These are phyloP conservation scores for Botryobasidium botryosum DNA, from an alignment of 768 basidiomycete genomes.

Conservation along the genomic window DNA sequence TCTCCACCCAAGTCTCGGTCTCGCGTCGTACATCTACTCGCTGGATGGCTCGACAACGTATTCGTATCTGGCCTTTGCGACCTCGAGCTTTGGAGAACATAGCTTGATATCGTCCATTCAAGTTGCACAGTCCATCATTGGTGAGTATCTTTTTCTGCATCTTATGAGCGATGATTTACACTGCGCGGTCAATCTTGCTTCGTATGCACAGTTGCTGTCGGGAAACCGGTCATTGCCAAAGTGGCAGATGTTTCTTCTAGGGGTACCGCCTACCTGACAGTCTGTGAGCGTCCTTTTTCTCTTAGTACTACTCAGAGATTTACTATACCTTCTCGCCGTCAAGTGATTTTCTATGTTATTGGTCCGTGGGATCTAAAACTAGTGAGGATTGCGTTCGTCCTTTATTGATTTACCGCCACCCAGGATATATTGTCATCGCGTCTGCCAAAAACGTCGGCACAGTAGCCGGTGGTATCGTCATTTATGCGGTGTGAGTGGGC, in stretches of 20 bases:
- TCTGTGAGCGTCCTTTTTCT: no score
- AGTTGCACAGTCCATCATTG: constrained; percentile 36
- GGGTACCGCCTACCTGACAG: constrained; percentile 37
- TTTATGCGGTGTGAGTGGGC: constrained; percentile 35
- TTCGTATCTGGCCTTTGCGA: constrained; percentile 42
- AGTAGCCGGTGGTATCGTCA: constrained; percentile 36
- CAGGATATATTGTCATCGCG: constrained; percentile 38
- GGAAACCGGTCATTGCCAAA: constrained; percentile 59
- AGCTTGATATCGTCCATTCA: constrained; percentile 39
- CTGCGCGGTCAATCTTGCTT: constrained; percentile 12
- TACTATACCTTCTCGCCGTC: no score
- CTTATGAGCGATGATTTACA: constrained; percentile 14
- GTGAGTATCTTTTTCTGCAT: constrained; percentile 21
- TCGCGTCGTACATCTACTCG: constrained; percentile 63
- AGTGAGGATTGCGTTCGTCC: no score
- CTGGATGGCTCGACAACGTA: constrained; percentile 55
- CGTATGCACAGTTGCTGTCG: constrained; percentile 25
- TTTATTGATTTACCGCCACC: background rate
- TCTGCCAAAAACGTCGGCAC: constrained; percentile 29
- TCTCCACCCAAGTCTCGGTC: constrained; percentile 29
- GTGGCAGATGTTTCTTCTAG: constrained; percentile 54
- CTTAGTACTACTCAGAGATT: no score
- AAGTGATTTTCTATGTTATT: constrained; percentile 22
- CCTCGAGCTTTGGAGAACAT: constrained; percentile 35
- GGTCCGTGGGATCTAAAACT: no score